Conservation (phyloP, 441 rosid genomes). For the Adansonia gregorii region DNA sequence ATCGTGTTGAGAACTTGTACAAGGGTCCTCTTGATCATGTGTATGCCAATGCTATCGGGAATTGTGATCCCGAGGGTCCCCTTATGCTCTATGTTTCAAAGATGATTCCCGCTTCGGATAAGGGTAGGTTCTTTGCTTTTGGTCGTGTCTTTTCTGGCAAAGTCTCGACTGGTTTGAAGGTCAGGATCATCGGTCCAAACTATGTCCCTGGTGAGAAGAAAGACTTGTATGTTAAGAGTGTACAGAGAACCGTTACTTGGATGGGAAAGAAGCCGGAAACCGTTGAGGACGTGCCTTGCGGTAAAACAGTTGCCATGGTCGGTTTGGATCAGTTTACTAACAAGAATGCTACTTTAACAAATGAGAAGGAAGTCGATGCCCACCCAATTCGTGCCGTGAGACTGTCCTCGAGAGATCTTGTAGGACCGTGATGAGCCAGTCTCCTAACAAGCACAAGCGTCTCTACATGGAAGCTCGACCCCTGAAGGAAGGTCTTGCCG, state of each 20-base stretch:
- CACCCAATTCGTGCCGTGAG: conserved; percentile 30
- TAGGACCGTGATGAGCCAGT: conserved; percentile 26
- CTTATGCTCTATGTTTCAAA: too few relatives aligned
- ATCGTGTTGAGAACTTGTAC: conserved; percentile 28
- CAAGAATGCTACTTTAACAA: conserved; percentile 24
- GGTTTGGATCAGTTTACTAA: conserved; percentile 26
- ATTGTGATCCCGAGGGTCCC: too few relatives aligned
- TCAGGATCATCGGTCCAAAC: conserved; percentile 30
- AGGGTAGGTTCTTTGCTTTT: too few relatives aligned
- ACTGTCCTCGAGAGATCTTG: conserved; percentile 29
- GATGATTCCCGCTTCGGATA: too few relatives aligned
- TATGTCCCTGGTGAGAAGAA: conserved; percentile 21
- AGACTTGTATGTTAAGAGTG: neutral
- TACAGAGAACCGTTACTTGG: conserved; percentile 1
- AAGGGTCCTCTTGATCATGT: conserved; percentile 28
- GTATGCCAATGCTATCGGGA: neutral
- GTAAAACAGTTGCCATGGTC: conserved; percentile 28
- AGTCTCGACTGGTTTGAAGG: conserved; percentile 20
- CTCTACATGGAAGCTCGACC: too few relatives aligned
- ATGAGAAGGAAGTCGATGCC: conserved; percentile 29
- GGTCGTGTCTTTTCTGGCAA: neutral
- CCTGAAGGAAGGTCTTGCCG: conserved; percentile 28
- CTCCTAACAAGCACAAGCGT: conserved; percentile 12
- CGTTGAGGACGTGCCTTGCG: conserved; percentile 29
- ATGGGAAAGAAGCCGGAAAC: conserved; percentile 32